Percentiles rank a stretch among this genome's conserved stretches.
Evolutionary conservation across 306 rosid species (phyloP).

Genomic region (Macrotyloma uniflorum): DNA sequence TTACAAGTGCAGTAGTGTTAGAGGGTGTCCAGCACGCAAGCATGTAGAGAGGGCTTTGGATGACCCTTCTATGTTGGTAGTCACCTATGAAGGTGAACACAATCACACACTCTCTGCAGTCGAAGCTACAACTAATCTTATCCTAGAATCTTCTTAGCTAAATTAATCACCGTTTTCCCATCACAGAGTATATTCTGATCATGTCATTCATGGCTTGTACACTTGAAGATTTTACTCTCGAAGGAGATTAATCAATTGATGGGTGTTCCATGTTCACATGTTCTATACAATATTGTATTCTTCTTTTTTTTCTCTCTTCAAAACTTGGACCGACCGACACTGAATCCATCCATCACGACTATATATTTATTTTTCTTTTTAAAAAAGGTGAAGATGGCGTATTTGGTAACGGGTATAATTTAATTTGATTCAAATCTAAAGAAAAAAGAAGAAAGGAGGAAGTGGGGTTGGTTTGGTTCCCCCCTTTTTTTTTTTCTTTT

Average conservation of each 20-base stretch:
- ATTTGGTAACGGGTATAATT: constrained; percentile 35
- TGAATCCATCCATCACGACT: constrained; percentile 34
- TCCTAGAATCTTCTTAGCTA: constrained; percentile 65
- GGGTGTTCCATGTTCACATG: constrained; percentile 43
- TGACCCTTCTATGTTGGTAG: constrained; percentile 80
- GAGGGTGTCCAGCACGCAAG: constrained; percentile 92
- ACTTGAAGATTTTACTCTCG: constrained; percentile 43
- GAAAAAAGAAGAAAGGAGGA: neutral
- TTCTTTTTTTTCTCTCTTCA: constrained; percentile 1
- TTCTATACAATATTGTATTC: constrained; percentile 28
- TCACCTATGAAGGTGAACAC: constrained; percentile 90
- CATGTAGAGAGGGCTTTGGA: constrained; percentile 90
- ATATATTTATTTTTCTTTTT: neutral
- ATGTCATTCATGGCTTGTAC: constrained; percentile 31
- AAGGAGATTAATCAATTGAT: constrained; percentile 53
- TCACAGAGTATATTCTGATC: constrained; percentile 2
- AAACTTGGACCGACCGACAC: constrained; percentile 30
- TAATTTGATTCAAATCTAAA: constrained; percentile 10
- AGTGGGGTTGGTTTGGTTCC: constrained; percentile 25
- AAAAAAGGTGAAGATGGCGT: constrained; percentile 39
- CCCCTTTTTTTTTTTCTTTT: neutral
- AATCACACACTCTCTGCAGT: constrained; percentile 66
- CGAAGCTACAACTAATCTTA: constrained; percentile 67
- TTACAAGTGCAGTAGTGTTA: constrained; percentile 89
- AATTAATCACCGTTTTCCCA: neutral